These are phyloP conservation scores for Magnolia sinica DNA, from an alignment of 164 flowering plant genomes.

Conservation along the genomic window DNA sequence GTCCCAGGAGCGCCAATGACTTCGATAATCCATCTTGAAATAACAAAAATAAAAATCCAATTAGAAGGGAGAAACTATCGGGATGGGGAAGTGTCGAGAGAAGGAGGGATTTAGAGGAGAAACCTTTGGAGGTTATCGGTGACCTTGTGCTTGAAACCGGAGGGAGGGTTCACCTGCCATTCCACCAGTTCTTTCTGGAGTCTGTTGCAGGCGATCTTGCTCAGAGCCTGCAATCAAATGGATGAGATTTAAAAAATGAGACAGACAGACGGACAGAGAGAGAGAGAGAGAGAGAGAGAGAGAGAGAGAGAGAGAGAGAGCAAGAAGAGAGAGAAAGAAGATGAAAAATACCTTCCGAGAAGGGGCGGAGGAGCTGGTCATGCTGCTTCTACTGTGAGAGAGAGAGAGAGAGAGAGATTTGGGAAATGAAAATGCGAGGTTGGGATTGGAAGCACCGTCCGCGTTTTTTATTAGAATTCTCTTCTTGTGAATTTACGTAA, in stretches of 20 bases:
- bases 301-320: slow-evolving; percentile 1
- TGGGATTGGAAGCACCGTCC: too few relatives aligned
- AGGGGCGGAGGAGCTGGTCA: slow-evolving; percentile 29
- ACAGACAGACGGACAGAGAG: neutral
- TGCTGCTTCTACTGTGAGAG: slow-evolving; percentile 1
- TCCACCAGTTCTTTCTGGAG: slow-evolving; percentile 86
- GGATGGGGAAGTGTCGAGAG: neutral
- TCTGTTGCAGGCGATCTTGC: slow-evolving; percentile 83
- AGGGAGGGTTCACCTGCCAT: slow-evolving; percentile 91
- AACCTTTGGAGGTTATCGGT: slow-evolving; percentile 93
- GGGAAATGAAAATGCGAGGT: neutral
- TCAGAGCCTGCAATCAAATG: slow-evolving; percentile 41
- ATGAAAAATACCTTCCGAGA: slow-evolving; percentile 23
- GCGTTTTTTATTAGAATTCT: too few relatives aligned
- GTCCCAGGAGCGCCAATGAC: slow-evolving; percentile 84
- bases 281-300: neutral
- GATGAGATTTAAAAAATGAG: neutral
- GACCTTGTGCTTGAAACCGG: slow-evolving; percentile 78
- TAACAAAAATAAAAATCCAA: neutral
- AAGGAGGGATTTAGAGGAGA: neutral
- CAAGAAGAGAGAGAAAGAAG: neutral
- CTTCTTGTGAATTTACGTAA: too few relatives aligned
- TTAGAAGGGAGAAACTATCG: neutral
- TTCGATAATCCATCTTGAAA: slow-evolving; percentile 27
- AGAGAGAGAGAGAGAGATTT: neutral